Evolutionary conservation across 257 asterid species (phyloP), one percentile per base, ranked within the genome.

Genomic region (Solanum piurae): DNA sequence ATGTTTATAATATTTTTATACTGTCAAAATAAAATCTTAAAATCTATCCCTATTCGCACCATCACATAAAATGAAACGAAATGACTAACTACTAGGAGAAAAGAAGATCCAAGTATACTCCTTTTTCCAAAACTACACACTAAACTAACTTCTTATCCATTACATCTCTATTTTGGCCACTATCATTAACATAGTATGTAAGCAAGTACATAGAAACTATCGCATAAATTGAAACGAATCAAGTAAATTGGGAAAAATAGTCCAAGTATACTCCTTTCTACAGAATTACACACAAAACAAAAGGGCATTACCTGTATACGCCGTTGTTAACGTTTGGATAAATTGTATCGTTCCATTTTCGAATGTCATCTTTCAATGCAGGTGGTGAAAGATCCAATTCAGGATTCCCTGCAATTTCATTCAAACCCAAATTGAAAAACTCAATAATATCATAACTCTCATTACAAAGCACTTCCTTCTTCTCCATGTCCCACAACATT

Each of bases 391-490:
- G 96, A 88, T 97, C 97, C 46, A 95, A 87, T 38, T 86, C 94
- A 11, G 98, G 94, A 88, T 94, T 93, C 2, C 40, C 46, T n/a
- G 98, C 89, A 1, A 92, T 64, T 5, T 86, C 93, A n/a, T 95
- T 93, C 85, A 96, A 88, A 74, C 96, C 96, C 9, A 93, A 92
- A 89, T 96, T 97, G 85, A 97, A 95, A 27, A 97, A 87, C 16
- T 91, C 93, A 0, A 96, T 89, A 55, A 96, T 95, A 87, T 96
- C 99, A 44, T 94, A 95, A 87, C 99, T 97, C 93, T 97, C 99
- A 55, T 97, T 97, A 87, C 99, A 97, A 4, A 95, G 83, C 72
- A 97, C 95, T n/a, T 95, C 95, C 37, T 92, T 96, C 40, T 46
- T 74, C 34, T 85, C 92, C n/a, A 52, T 89, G 88, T 95, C 98